These are phyloP conservation scores for Massarina eburnea DNA, from an alignment of 2,329 filamentous ascomycete genomes.

Conservation along the genomic window DNA sequence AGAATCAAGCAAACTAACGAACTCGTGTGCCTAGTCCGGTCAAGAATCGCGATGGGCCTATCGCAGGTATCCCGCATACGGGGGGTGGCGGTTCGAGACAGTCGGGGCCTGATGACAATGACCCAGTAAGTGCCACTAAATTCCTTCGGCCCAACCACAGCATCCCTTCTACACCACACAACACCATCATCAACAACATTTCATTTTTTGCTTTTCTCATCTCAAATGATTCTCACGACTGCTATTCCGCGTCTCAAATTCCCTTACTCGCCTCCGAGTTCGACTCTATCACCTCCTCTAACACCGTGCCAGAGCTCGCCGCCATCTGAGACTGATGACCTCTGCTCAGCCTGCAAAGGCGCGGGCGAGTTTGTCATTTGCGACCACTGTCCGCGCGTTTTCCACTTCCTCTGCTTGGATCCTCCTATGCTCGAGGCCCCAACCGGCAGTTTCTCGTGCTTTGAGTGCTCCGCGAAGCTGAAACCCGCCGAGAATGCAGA, in stretches of 20 bases:
- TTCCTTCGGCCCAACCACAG: conserved; percentile 46
- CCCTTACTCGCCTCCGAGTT: conserved; percentile 39
- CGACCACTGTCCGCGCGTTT: conserved; percentile 86
- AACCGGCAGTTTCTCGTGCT: conserved; percentile 71
- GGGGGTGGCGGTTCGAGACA: conserved; percentile 64
- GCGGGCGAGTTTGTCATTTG: conserved; percentile 88
- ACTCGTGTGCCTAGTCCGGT: conserved; percentile 60
- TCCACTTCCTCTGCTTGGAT: conserved; percentile 86
- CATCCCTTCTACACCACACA: conserved; percentile 41
- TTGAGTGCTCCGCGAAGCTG: conserved; percentile 43
- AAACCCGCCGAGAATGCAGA: conserved; percentile 27
- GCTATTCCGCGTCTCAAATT: conserved; percentile 31
- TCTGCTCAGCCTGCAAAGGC: conserved; percentile 82
- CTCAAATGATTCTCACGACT: conserved; percentile 37
- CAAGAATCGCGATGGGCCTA: conserved; percentile 72
- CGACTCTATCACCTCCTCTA: conserved; percentile 42
- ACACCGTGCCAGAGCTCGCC: conserved; percentile 43
- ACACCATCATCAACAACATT: conserved; percentile 30
- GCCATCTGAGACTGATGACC: conserved; percentile 74
- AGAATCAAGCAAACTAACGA: conserved; percentile 34
- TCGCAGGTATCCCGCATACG: conserved; percentile 63
- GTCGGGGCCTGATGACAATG: conserved; percentile 59
- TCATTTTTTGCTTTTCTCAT: conserved; percentile 27
- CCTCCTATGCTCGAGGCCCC: conserved; percentile 58
- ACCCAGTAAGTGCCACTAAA: conserved; percentile 54